Base-by-base conservation (phyloP, 2,329 filamentous ascomycete species). In the Fonsecaea nubica region DNA sequence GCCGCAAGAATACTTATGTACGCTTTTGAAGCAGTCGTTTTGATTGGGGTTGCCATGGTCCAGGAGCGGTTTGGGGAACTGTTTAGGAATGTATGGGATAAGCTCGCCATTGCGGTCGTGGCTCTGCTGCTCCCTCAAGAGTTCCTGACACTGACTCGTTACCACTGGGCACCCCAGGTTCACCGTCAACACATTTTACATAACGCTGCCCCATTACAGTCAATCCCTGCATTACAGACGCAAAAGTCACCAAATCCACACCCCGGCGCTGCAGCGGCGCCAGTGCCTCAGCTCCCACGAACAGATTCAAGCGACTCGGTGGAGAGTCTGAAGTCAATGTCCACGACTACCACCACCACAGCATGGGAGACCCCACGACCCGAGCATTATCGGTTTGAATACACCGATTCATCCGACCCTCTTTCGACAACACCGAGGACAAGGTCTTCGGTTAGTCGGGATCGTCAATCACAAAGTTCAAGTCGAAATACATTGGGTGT, bases 11-110 rank as follows among this genome's bases (percentile, higher is more conserved):
- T 70, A 33, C 33, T 68, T 18, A 30, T 66, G 12, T 66, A 64
- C 42, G 36, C 35, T 8, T 2, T 66, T 7, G 68, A 72, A 63
- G 64, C 62, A 33, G 38, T 15, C 33, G n/a, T 67, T 1, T 54
- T 70, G 63, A 58, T 66, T 2, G 63, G 50, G 1, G 32, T 70
- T 25, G 63, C 65, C 15, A 56, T 67, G 54, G 36, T 65, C 18
- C 61, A 59, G 10, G 66, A 65, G 1, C 42, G 15, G 13, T 65
- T 67, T 45, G 64, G 64, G 10, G 64, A 66, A 4, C 65, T 61
- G 30, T 64, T 66, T 25, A 25, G 59, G 25, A 62, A 68, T 53
- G 62, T 72, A 13, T 72, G 70, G 70, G 70, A 71, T 38, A 72
- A 72, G 45, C 25, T 71, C 21, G 69, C 63, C 4, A 69, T 72